These are phyloP conservation scores for Jacaranda copaia DNA, from an alignment of 257 asterid species.

Conservation along the genomic window DNA sequence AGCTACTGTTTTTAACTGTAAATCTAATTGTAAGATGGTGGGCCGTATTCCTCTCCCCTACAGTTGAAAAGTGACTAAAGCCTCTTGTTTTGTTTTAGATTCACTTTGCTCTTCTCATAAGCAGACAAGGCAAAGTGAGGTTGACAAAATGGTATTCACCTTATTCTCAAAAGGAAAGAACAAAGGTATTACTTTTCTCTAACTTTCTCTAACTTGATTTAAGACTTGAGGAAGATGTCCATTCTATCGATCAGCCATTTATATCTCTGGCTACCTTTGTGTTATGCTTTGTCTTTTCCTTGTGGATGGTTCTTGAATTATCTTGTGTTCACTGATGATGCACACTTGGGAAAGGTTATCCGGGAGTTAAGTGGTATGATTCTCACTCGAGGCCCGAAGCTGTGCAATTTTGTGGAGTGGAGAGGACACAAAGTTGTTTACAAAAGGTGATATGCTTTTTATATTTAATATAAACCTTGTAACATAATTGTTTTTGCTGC, in stretches of 20 bases:
- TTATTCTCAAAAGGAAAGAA: constrained; percentile 62
- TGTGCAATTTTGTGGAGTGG: constrained; percentile 98
- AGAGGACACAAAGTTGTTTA: constrained; percentile 96
- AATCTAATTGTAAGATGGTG: not conserved
- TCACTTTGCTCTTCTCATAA: constrained; percentile 67
- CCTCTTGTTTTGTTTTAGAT: constrained; percentile 45
- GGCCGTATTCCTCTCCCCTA: not conserved
- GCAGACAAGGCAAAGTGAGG: constrained; percentile 73
- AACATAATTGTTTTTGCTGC: not conserved
- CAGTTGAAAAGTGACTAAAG: not conserved
- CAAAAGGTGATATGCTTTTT: constrained; percentile 64
- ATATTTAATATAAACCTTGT: constrained; percentile 20
- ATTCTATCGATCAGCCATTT: not conserved
- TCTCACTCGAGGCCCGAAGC: constrained; percentile 87
- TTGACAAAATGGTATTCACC: constrained; percentile 74
- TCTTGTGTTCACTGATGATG: not conserved
- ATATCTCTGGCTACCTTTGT: not conserved
- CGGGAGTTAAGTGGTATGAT: constrained; percentile 94
- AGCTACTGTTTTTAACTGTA: not conserved
- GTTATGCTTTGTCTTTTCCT: constrained; percentile 22
- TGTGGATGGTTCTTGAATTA: not conserved
- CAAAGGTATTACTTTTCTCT: constrained; percentile 51
- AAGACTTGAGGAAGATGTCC: constrained; percentile 8
- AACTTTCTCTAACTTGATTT: constrained; percentile 20
- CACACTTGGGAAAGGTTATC: constrained; percentile 59